Evolutionary conservation across 2,329 filamentous ascomycete species (phyloP), one percentile per base, ranked within the genome.

Genomic region (Monosporascus sp.): DNA sequence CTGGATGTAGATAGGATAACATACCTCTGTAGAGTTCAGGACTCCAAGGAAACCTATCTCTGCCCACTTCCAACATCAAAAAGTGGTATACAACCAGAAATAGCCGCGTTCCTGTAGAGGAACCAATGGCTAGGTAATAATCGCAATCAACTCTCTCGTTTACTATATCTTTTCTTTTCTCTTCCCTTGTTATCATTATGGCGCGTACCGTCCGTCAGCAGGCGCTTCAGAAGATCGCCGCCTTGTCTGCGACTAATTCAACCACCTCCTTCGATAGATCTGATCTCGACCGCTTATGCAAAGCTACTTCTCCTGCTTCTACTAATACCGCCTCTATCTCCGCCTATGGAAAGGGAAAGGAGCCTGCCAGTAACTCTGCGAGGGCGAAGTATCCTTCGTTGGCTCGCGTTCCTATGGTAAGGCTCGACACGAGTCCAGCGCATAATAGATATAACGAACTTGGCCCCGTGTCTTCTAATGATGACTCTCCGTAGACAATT

Each of bases 161-260:
- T 49, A 64, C 55, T 49, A 16, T 37, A 49, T 19, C n/a, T 27
- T 17, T 38, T 17, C 26, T 35, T 37, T 19, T 35, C 9, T n/a
- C 6, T 35, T 20, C 52, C 45, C 56, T 37, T 27, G 43, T 49
- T 54, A 69, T 51, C 55, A 9, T 35, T 11, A 81, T 81, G 71
- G 72, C 76, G 58, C 76, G 78, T 65, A 75, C 82, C 62, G 78
- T 87, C 57, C 82, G 84, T 65, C 80, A 79, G 58, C 77, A 77
- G 65, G 84, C 84, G 60, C 74, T 87, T 53, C 75, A 86, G 70
- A 86, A 84, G 72, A 85, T 87, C 60, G 84, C 84, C 43, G 76
- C 78, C 46, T 74, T 87, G 51, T 85, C 84, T 16, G 81, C 83
- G 27, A 73, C 77, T 43, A 79, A 73, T 65, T 72, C 81, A 19